These are phyloP conservation scores for Russula earlei DNA, from an alignment of 768 basidiomycete species.

Conservation along the genomic window DNA sequence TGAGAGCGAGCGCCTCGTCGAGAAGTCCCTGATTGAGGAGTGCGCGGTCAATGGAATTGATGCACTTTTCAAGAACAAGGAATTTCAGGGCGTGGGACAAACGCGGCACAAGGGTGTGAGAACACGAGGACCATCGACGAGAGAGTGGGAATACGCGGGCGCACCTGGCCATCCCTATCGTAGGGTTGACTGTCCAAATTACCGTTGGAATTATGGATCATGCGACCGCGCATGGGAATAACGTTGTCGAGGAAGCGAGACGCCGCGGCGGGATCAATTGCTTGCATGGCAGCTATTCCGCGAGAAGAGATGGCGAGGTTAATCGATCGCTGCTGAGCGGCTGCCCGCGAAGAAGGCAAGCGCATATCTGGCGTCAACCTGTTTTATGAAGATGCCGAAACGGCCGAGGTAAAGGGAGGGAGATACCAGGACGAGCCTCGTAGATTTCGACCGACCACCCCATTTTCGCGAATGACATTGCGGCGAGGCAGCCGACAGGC, in stretches of 20 bases:
- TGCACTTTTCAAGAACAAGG: constrained; percentile 48
- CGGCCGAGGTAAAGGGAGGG: background rate
- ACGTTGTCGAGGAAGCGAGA: constrained; percentile 63
- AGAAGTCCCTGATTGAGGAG: constrained; percentile 83
- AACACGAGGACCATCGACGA: constrained; percentile 6
- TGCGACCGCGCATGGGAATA: constrained; percentile 92
- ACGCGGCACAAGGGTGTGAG: constrained; percentile 21
- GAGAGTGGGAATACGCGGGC: constrained; percentile 23
- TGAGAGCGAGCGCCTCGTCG: constrained; percentile 53
- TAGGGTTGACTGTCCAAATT: constrained; percentile 76
- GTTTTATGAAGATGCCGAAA: background rate
- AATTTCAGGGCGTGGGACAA: constrained; percentile 24
- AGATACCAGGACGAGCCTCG: constrained; percentile 67
- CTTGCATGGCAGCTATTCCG: constrained; percentile 79
- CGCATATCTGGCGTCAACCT: constrained; percentile 49
- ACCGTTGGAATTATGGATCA: constrained; percentile 79
- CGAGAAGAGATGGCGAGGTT: constrained; percentile 94
- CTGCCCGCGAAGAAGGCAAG: constrained; percentile 55
- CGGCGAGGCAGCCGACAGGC: constrained; percentile 89
- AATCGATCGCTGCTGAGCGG: constrained; percentile 76
- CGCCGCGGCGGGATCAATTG: constrained; percentile 63
- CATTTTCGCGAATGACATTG: constrained; percentile 73
- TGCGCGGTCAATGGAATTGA: constrained; percentile 87
- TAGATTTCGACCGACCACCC: constrained; percentile 81
- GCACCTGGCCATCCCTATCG: constrained; percentile 80